Evolutionary conservation across 345 rosid species (phyloP), one percentile per base, ranked within the genome.

Genomic region (Camelina neglecta): DNA sequence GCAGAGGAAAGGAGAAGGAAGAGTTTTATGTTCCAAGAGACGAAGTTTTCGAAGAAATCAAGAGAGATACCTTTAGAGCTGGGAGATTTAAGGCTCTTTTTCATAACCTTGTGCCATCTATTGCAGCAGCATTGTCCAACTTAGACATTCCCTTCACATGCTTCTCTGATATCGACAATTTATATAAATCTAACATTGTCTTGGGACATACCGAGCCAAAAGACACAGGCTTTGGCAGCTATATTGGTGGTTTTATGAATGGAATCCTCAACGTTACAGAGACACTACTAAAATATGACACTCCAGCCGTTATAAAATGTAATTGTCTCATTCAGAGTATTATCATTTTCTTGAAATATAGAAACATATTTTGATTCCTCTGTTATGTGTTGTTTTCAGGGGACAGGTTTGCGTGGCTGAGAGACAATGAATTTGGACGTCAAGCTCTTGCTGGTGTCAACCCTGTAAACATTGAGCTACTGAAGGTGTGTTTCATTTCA

Each of bases 21-120:
- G 92, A 93, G 4, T 90, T 92, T 8, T 95, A 92, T 55, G 97
- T 95, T 35, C 99, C 97, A 26, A 82, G 98, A 23, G 97, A 92
- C 35, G 99, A 95, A 82, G 87, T 85, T 24, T 95, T 95, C n/a
- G 99, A 90, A 82, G 98, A 94, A 81, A 86, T 89, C 75, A 94
- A 94, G 77, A 89, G 88, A 83, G 80, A 86, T 20, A 86, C 96
- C 5, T 90, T 95, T 74, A 82, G 91, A 53, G 92, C 89, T 39
- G 97, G 97, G 50, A 89, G 93, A 83, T 44, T 95, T 69, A 95
- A 92, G 71, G 93, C 97, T 57, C 76, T 90, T 79, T 92, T 95
- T 54, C 97, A 92, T 82, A 95, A 92, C 80, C 97, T 94, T 20
- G 84, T 95, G 33, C 98, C 98, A 44, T 83, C 86, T 9, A 92